Base-by-base conservation (phyloP, 495 filamentous ascomycete species). In the Xylaria grammica region DNA sequence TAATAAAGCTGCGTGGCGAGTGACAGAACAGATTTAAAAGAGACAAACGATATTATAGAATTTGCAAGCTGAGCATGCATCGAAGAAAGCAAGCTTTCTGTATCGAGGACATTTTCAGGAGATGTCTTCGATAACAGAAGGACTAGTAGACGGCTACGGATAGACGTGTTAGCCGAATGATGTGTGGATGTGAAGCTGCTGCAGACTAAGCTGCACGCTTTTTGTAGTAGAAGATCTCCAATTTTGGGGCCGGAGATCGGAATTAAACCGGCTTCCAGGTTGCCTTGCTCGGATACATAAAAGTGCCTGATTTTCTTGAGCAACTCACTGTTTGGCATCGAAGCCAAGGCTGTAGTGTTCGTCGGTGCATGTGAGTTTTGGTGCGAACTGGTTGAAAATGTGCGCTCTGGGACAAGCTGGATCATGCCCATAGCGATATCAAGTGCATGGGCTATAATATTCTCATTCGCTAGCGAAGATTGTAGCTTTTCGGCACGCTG, bases 341-440 rank as follows among this genome's bases (percentile, higher is more conserved):
- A 69, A 20, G 64, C 44, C 29, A 67, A 66, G 17, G 71, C 60
- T 1, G 69, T 50, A 29, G 65, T 59, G 48, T 74, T 68, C 45
- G 78, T 76, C 9, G 73, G 69, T 19, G 67, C 66, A 22, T 67
- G 60, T 19, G 70, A 36, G 65, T 69, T 72, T 34, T 66, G 60
- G 42, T 61, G 67, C 13, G 70, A 66, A 40, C 66, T 65, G n/a
- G 65, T 74, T 32, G 82, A 79, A 68, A 96, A 94, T 10, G 87
- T 85, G 61, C 89, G 80, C 61, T 91, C 88, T 15, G 91, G 91
- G 15, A 93, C 80, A 22, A 94, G 75, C 4, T 89, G 86, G 40
- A 90, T 75, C 36, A 92, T 67, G 54, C 82, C 79, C 27, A 78
- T 75, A 1, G 81, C 81, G 59, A 90, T 81, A 26, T 76, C 78